These are phyloP conservation scores for Alternaria triticimaculans DNA, from an alignment of 2,329 filamentous ascomycete genomes.

Conservation along the genomic window DNA sequence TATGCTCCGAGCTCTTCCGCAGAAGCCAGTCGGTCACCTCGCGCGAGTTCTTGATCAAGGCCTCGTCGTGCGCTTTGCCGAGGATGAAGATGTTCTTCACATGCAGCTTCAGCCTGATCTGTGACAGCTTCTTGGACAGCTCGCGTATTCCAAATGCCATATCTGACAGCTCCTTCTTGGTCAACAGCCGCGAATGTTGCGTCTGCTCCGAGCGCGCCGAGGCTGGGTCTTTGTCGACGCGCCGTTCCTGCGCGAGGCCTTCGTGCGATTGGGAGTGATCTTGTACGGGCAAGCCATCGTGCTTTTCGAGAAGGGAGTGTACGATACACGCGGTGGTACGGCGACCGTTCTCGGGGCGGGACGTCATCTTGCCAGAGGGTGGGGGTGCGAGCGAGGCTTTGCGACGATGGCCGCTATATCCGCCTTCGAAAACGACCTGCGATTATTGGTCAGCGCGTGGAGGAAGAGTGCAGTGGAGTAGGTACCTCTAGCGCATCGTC, in stretches of 20 bases:
- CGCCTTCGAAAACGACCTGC: slow-evolving; percentile 64
- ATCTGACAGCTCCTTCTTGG: slow-evolving; percentile 92
- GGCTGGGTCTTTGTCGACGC: slow-evolving; percentile 54
- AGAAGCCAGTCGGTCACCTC: slow-evolving; percentile 83
- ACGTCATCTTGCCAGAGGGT: slow-evolving; percentile 23
- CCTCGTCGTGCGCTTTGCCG: slow-evolving; percentile 88
- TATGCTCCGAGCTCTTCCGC: slow-evolving; percentile 72
- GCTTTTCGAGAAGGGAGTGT: slow-evolving; percentile 63
- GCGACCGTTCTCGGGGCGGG: slow-evolving; percentile 45
- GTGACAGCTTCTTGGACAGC: slow-evolving; percentile 83
- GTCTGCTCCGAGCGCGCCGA: slow-evolving; percentile 39
- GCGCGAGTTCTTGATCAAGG: slow-evolving; percentile 76
- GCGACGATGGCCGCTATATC: slow-evolving; percentile 58
- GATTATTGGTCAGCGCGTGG: slow-evolving; percentile 6
- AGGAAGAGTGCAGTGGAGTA: neutral
- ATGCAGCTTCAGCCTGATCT: slow-evolving; percentile 80
- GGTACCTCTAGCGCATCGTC: slow-evolving; percentile 53
- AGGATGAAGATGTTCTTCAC: slow-evolving; percentile 86
- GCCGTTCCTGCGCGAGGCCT: slow-evolving; percentile 43
- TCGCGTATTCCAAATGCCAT: slow-evolving; percentile 97
- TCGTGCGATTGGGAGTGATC: slow-evolving; percentile 40
- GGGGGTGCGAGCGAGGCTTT: slow-evolving; percentile 65
- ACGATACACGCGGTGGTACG: slow-evolving; percentile 65
- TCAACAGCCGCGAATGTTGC: slow-evolving; percentile 76
- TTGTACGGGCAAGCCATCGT: slow-evolving; percentile 40